A percentile compares a stretch with the other conserved stretches of the same genome.
These are phyloP conservation scores for Nannochloris sp. DNA, from an alignment of 139 green algal genomes.

Conservation along the genomic window DNA sequence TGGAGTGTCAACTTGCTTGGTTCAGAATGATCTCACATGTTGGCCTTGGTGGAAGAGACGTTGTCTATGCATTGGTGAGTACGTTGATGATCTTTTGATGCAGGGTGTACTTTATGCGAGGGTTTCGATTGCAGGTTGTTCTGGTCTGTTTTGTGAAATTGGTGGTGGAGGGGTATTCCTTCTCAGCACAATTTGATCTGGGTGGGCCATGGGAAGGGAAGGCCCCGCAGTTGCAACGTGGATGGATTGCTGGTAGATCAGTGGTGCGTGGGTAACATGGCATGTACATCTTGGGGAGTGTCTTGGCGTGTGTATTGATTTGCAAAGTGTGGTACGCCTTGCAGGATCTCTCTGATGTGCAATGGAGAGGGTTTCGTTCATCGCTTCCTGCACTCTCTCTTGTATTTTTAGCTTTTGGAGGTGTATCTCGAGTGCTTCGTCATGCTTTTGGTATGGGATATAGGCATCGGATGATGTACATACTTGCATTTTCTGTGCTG, in stretches of 20 bases:
- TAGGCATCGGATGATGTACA: conserved; percentile 11
- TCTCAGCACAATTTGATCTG: conserved; percentile 13
- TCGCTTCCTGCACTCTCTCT: conserved; percentile 34
- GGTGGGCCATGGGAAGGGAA: conserved; percentile 16
- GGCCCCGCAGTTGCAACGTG: conserved; percentile 17
- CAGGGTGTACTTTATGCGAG: no score
- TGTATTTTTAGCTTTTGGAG: conserved; percentile 19
- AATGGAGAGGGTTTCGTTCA: conserved; percentile 65
- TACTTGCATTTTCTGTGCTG: conserved; percentile 15
- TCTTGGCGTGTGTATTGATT: neutral
- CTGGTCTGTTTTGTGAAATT: neutral
- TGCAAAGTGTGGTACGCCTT: neutral
- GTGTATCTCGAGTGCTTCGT: conserved; percentile 23
- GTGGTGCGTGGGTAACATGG: no score
- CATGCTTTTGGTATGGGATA: neutral
- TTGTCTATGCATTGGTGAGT: no score
- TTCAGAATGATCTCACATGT: no score
- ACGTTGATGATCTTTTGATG: no score
- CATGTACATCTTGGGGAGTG: no score
- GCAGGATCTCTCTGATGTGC: conserved; percentile 64
- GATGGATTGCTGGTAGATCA: conserved; percentile 12
- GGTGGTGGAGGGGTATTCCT: conserved; percentile 5
- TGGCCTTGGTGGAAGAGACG: no score
- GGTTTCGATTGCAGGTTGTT: conserved; percentile 13
- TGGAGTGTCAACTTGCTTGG: no score